phyloP scores from a whole-genome alignment of 345 rosid species.

The Anastatica hierochuntica region DNA sequence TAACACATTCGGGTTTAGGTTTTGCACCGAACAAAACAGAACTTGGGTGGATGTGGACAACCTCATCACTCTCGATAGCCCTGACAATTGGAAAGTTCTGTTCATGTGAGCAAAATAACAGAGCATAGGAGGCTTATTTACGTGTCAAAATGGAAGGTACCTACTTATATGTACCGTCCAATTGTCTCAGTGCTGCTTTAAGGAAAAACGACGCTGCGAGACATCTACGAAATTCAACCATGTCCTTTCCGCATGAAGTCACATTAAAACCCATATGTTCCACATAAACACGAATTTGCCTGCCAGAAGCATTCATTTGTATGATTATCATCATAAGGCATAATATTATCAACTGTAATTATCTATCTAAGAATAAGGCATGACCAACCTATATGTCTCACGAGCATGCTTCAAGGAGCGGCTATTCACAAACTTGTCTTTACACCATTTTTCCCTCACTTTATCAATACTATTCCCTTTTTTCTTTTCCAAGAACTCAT shows the following conservation, averaged over 20 bases:
- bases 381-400: constrained; percentile 55
- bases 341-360: not conserved
- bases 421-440: constrained; percentile 59
- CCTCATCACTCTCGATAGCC: constrained; percentile 79
- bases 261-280: constrained; percentile 66
- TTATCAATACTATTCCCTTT: constrained; percentile 46
- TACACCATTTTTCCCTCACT: constrained; percentile 74
- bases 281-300: constrained; percentile 66
- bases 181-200: constrained; percentile 83
- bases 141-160: no score
- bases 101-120: not conserved
- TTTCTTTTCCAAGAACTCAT: constrained; percentile 58
- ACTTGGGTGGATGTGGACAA: constrained; percentile 80
- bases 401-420: constrained; percentile 81
- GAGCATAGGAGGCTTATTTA: not conserved
- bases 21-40: constrained; percentile 64
- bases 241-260: constrained; percentile 71
- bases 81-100: constrained; percentile 30
- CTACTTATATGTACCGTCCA: constrained; percentile 83
- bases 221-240: constrained; percentile 71
- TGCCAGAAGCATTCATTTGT: constrained; percentile 26
- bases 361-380: constrained; percentile 1
- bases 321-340: not conserved
- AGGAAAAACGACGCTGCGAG: constrained; percentile 92
- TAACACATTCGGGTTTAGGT: constrained; percentile 64